phyloP scores from a whole-genome alignment of 306 rosid species.

The Carpinus fangiana region DNA sequence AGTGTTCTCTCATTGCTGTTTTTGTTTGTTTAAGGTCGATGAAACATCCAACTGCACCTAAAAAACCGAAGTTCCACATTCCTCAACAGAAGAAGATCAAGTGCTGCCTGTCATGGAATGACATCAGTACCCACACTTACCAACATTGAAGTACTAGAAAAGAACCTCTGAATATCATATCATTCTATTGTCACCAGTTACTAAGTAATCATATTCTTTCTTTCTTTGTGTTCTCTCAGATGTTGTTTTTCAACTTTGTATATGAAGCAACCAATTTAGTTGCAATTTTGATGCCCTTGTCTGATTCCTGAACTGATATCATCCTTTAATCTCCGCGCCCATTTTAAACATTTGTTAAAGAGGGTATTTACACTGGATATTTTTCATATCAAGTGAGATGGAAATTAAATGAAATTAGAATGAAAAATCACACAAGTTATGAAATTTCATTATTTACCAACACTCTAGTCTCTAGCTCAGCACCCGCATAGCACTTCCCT shows the following conservation, averaged over 20 bases:
- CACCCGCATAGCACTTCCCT: too few species aligned
- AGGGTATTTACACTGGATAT: too few species aligned
- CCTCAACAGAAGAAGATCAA: constrained; percentile 85
- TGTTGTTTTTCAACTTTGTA: constrained; percentile 27
- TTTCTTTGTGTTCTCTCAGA: not conserved
- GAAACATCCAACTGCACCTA: constrained; percentile 88
- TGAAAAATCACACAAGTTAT: too few species aligned
- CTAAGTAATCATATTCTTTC: constrained; percentile 15
- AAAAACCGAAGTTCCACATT: constrained; percentile 71
- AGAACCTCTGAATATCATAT: constrained; percentile 11
- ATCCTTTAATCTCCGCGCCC: too few species aligned
- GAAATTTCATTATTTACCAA: too few species aligned
- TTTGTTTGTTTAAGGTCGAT: constrained; percentile 51
- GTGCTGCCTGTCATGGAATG: constrained; percentile 66
- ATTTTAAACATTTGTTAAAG: too few species aligned
- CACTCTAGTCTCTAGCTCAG: too few species aligned
- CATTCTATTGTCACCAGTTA: constrained; percentile 20
- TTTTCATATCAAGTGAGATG: too few species aligned
- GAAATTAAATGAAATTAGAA: too few species aligned
- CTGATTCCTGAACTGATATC: not conserved
- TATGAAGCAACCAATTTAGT: constrained; percentile 34
- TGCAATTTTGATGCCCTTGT: constrained; percentile 25
- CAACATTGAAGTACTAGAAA: constrained; percentile 28
- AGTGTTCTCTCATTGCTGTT: not conserved
- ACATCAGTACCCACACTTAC: constrained; percentile 38